Percentiles rank a stretch among this genome's conserved stretches.
phyloP scores from a whole-genome alignment of 495 filamentous ascomycete species.

The Neurospora cerealis region DNA sequence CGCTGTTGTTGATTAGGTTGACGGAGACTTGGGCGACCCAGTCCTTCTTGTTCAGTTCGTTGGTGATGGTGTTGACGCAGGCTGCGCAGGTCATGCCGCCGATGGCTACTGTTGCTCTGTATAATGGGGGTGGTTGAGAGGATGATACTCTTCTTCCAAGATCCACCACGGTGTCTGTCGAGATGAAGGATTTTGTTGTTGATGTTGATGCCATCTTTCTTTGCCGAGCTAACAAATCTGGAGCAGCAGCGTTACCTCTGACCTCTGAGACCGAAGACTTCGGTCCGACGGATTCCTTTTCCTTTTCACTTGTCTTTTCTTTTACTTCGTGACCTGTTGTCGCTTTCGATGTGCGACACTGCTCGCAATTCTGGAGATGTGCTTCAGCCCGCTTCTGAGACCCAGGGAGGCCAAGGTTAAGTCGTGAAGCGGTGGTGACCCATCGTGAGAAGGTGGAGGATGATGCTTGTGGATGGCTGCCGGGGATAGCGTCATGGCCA shows the following conservation, averaged over 20 bases:
- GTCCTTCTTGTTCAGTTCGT: slow-evolving; percentile 49
- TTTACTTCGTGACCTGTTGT: neutral
- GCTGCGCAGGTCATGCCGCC: slow-evolving; percentile 79
- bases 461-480: neutral
- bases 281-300: neutral
- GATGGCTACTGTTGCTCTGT: slow-evolving; percentile 57
- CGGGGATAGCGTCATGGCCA: neutral
- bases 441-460: slow-evolving; percentile 15
- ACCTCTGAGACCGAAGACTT: neutral
- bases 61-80: slow-evolving; percentile 59
- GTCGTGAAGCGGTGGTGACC: slow-evolving; percentile 11
- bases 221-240: neutral
- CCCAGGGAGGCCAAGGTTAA: neutral
- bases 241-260: neutral
- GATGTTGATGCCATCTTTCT: slow-evolving; percentile 7
- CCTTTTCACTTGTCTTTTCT: neutral
- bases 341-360: slow-evolving; percentile 14
- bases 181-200: slow-evolving; percentile 11
- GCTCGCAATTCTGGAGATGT: slow-evolving; percentile 25
- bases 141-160: neutral
- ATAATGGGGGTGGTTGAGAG: slow-evolving; percentile 11
- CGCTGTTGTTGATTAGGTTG: slow-evolving; percentile 65
- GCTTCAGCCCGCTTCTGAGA: slow-evolving; percentile 8
- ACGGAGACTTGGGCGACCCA: slow-evolving; percentile 57
- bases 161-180: slow-evolving; percentile 13